Conservation (phyloP, 257 asterid species). For the Oldenlandia corymbosa region DNA sequence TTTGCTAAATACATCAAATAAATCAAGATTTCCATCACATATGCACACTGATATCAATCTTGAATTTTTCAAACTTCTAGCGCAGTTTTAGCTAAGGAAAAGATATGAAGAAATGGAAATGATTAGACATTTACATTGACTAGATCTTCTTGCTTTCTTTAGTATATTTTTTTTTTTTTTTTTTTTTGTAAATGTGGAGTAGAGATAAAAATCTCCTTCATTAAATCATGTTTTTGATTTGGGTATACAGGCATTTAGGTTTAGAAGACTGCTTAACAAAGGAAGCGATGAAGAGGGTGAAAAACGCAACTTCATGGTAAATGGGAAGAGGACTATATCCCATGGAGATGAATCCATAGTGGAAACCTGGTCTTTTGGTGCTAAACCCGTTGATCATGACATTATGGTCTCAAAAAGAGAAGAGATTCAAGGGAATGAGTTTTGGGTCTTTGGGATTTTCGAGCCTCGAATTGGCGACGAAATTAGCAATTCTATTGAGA, state of each 20-base stretch:
- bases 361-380: constrained; percentile 20
- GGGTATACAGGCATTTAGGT: constrained; percentile 23
- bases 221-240: too few species aligned
- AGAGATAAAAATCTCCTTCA: too few species aligned
- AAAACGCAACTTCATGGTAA: constrained; percentile 12
- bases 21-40: too few species aligned
- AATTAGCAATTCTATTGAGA: constrained; percentile 40
- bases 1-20: too few species aligned
- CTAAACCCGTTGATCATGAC: constrained; percentile 15
- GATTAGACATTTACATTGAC: too few species aligned
- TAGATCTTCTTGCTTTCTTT: too few species aligned
- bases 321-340: constrained; percentile 29
- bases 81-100: too few species aligned
- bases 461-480: constrained; percentile 35
- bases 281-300: constrained; percentile 17
- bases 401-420: constrained; percentile 45
- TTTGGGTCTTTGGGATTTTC: constrained; percentile 59
- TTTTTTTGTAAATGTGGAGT: too few species aligned
- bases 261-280: constrained; percentile 29
- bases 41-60: too few species aligned
- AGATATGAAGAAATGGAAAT: too few species aligned
- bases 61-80: too few species aligned
- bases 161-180: too few species aligned
- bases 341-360: constrained; percentile 35
- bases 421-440: constrained; percentile 33